These are phyloP conservation scores for Cucurbita moschata DNA, from an alignment of 306 rosid genomes.

Conservation along the genomic window DNA sequence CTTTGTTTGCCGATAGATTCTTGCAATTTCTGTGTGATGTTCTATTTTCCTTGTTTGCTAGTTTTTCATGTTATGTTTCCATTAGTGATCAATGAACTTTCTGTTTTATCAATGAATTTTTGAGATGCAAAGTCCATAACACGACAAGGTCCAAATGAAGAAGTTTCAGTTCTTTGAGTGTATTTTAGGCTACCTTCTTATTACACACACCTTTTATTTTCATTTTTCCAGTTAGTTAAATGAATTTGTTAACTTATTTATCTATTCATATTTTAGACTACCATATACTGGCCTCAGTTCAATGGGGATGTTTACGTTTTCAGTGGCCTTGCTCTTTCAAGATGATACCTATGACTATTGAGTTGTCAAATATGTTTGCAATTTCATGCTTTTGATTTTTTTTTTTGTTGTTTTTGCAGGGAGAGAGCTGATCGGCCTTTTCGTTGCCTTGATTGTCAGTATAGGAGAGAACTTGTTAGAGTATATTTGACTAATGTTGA, in stretches of 20 bases:
- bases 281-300: not conserved
- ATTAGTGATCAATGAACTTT: not conserved
- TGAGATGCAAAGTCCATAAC: not conserved
- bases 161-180: not conserved
- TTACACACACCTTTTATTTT: not conserved
- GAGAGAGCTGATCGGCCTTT: constrained; percentile 93
- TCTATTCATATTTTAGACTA: not conserved
- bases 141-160: not conserved
- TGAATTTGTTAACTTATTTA: not conserved
- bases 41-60: not conserved
- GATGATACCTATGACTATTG: not conserved
- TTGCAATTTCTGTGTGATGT: not conserved
- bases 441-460: constrained; percentile 94
- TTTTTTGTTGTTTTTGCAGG: constrained; percentile 32
- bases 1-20: not conserved
- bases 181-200: not conserved
- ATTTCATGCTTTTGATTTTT: constrained; percentile 16
- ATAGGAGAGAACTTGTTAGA: constrained; percentile 99
- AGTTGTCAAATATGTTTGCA: not conserved
- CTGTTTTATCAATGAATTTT: not conserved
- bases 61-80: not conserved
- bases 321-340: not conserved
- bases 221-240: not conserved
- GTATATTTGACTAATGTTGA: constrained; percentile 95
- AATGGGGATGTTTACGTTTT: not conserved